phyloP scores from a whole-genome alignment of 345 rosid genomes.

The Populus nigra region DNA sequence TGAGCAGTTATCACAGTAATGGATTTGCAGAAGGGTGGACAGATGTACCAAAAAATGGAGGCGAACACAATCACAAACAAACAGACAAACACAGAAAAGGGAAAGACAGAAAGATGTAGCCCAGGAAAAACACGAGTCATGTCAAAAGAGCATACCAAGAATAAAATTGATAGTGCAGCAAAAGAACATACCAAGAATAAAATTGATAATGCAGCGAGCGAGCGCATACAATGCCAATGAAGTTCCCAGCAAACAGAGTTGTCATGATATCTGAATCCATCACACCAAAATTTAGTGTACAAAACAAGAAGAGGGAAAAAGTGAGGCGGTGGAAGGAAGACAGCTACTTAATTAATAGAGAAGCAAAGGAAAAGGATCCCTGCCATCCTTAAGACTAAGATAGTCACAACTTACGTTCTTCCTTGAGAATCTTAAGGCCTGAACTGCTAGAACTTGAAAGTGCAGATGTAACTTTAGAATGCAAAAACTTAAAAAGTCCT shows the following conservation, averaged over 20 bases:
- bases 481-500: conserved; percentile 65
- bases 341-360: background rate
- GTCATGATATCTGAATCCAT: conserved; percentile 62
- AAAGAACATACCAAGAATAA: conserved; percentile 71
- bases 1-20: too few species aligned
- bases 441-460: conserved; percentile 32
- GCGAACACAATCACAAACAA: too few species aligned
- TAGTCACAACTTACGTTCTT: conserved; percentile 57
- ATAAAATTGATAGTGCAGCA: conserved; percentile 87
- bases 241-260: conserved; percentile 80
- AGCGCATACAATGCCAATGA: conserved; percentile 82
- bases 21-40: too few species aligned
- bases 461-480: conserved; percentile 36
- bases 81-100: too few species aligned
- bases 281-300: conserved; percentile 20
- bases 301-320: conserved; percentile 1
- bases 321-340: background rate
- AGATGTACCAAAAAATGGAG: too few species aligned
- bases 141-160: conserved; percentile 57
- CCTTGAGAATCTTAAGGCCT: conserved; percentile 41
- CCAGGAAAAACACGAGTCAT: background rate
- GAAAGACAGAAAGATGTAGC: background rate
- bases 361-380: background rate
- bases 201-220: conserved; percentile 97
- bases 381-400: background rate